Conservation (phyloP, 768 basidiomycete species). For the Rhizopogon rudus region DNA sequence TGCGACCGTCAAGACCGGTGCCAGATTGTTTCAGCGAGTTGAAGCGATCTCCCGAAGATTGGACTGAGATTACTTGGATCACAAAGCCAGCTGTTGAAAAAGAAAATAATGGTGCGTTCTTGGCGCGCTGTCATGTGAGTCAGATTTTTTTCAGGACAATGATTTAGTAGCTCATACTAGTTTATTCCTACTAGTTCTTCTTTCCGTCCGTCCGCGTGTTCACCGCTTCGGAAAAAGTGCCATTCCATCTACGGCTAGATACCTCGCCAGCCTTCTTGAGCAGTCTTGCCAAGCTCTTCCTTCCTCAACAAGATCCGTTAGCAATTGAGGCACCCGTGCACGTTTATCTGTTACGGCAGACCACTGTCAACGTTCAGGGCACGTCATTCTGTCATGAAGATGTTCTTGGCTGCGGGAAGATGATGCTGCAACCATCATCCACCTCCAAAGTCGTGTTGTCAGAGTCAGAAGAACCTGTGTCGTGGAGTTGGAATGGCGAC, state of each 20-base stretch:
- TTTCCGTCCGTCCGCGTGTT: slow-evolving; percentile 58
- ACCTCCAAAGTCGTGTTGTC: slow-evolving; percentile 16
- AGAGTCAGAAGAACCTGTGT: slow-evolving; percentile 23
- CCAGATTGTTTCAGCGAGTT: slow-evolving; percentile 20
- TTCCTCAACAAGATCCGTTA: slow-evolving; percentile 8
- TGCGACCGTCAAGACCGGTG: slow-evolving; percentile 26
- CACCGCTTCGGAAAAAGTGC: slow-evolving; percentile 50
- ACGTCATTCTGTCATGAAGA: slow-evolving; percentile 14
- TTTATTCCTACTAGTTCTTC: slow-evolving; percentile 41
- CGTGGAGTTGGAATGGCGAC: slow-evolving; percentile 62
- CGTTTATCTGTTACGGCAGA: slow-evolving; percentile 53
- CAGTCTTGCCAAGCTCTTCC: slow-evolving; percentile 6
- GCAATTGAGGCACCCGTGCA: slow-evolving; percentile 29
- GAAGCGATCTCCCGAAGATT: slow-evolving; percentile 26
- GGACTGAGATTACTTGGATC: slow-evolving; percentile 28
- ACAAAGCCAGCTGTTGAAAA: slow-evolving; percentile 11
- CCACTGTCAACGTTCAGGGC: slow-evolving; percentile 31
- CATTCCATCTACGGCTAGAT: slow-evolving; percentile 61
- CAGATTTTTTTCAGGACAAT: not conserved
- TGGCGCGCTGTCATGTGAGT: slow-evolving; percentile 27
- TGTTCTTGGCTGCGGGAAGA: slow-evolving; percentile 43
- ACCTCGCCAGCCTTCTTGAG: slow-evolving; percentile 37
- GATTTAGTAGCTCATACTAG: not conserved
- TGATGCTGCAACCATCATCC: slow-evolving; percentile 37
- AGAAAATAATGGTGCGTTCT: slow-evolving; percentile 6